A percentile compares a stretch with the other conserved stretches of the same genome.
Conservation (phyloP, 306 rosid species). For the Cicer bijugum region DNA sequence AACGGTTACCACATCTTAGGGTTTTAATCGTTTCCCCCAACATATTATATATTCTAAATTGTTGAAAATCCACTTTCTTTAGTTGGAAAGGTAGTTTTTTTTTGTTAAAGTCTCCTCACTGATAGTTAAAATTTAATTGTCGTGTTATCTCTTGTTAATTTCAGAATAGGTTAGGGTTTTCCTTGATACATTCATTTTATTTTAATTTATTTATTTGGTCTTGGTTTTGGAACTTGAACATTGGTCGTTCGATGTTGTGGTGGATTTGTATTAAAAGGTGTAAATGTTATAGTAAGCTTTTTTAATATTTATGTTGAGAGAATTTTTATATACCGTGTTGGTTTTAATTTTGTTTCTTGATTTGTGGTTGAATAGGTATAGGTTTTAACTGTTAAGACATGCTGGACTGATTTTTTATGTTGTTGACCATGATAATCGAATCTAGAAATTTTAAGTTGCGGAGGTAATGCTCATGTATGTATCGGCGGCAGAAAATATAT, state of each 20-base stretch:
- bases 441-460: neutral
- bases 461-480: neutral
- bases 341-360: neutral
- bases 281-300: neutral
- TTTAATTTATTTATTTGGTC: neutral
- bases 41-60: neutral
- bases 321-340: neutral
- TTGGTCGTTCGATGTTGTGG: slow-evolving; percentile 9
- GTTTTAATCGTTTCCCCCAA: slow-evolving; percentile 8
- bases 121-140: neutral
- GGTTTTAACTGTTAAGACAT: neutral
- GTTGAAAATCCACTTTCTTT: neutral
- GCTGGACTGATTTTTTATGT: neutral
- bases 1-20: slow-evolving; percentile 5
- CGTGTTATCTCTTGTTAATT: neutral
- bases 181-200: neutral
- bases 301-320: neutral
- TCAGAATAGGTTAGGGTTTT: slow-evolving; percentile 18
- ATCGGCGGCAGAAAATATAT: too few relatives aligned
- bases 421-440: neutral
- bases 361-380: neutral
- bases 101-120: neutral
- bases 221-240: slow-evolving; percentile 20
- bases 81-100: neutral
- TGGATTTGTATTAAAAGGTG: slow-evolving; percentile 3